Conservation (phyloP, 2,329 filamentous ascomycete genomes). For the Didymella glomerata region DNA sequence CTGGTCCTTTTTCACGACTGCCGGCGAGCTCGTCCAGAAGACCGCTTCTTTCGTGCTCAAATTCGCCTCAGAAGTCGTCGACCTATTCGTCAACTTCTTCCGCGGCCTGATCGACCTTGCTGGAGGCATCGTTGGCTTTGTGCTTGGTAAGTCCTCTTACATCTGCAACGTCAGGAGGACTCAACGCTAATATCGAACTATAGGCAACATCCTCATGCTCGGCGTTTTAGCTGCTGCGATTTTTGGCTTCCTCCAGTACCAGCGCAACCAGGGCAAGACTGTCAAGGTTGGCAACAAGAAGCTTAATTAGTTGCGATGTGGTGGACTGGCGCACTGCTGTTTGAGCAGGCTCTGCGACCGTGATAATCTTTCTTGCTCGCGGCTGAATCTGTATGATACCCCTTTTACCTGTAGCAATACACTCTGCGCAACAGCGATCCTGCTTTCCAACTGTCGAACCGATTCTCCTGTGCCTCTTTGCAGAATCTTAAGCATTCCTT, state of each 20-base stretch:
- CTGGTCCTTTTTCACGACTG: conserved; percentile 49
- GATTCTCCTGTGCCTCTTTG: not conserved
- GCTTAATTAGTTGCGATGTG: conserved; percentile 38
- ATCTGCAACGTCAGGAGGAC: not conserved
- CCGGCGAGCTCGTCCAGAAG: conserved; percentile 42
- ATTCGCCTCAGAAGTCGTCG: conserved; percentile 38
- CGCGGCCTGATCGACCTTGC: conserved; percentile 45
- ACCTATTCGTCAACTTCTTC: conserved; percentile 46
- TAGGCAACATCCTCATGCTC: conserved; percentile 49
- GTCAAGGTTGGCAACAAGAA: conserved; percentile 51
- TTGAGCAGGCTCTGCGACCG: not conserved
- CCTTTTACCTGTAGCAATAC: not conserved
- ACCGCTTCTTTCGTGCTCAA: conserved; percentile 41
- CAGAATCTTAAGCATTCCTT: too few species aligned
- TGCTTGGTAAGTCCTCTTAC: conserved; percentile 37
- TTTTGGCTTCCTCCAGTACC: conserved; percentile 50
- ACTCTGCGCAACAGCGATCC: not conserved
- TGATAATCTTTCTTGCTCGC: not conserved
- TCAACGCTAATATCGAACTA: not conserved
- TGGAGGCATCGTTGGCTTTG: conserved; percentile 46
- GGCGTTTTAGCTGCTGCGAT: conserved; percentile 43
- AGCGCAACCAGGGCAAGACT: conserved; percentile 47
- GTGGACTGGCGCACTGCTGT: not conserved
- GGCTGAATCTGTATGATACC: conserved; percentile 18
- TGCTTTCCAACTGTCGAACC: not conserved